Base-by-base conservation (phyloP, 208 protist genomes). In the Crithidia thermophila region DNA sequence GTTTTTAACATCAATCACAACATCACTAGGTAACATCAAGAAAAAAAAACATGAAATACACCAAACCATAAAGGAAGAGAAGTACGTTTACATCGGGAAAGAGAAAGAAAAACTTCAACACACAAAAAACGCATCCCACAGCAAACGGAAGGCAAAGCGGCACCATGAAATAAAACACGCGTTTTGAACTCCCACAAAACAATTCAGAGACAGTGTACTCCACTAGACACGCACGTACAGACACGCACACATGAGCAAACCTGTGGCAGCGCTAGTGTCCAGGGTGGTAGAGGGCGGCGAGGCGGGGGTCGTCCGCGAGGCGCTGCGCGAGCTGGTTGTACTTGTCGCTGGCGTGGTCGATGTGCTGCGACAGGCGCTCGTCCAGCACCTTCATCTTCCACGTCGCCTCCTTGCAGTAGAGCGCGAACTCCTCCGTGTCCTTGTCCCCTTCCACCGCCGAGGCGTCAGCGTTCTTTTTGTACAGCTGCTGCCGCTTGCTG, bases 381-480 rank as follows among this genome's bases (percentile, higher is more conserved):
- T 97, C 93, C 18, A 97, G 75, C 50, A 95, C 87, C 56, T 95
- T 93, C 82, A 97, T 95, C 49, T 86, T 76, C 88, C 90, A 94
- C 46, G 89, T 97, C 14, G 90, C 93, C 55, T 97, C 87, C 67
- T 97, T 92, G 72, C 86, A 93, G 66, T 94, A 95, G 16, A 78
- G 57, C 8, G 89, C 87, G 56, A 94, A 95, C 55, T 93, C 86
- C 62, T 96, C 87, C 8, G 79, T 82, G 13, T 97, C 90, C 34
- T 82, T 86, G 58, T 74, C 86, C 11, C 83, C 84, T 57, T 87
- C 79, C 36, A 91, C 66, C 11, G 80, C 84, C 0, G 84, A 85
- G 13, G 79, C 72, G 30, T 93, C 84, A 2, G 68, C 64, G 60
- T 70, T 94, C 72, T 84, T 90, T 55, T 92, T 86, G 69, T 91